These are phyloP conservation scores for Eutrema yunnanense DNA, from an alignment of 345 rosid genomes.

Conservation along the genomic window DNA sequence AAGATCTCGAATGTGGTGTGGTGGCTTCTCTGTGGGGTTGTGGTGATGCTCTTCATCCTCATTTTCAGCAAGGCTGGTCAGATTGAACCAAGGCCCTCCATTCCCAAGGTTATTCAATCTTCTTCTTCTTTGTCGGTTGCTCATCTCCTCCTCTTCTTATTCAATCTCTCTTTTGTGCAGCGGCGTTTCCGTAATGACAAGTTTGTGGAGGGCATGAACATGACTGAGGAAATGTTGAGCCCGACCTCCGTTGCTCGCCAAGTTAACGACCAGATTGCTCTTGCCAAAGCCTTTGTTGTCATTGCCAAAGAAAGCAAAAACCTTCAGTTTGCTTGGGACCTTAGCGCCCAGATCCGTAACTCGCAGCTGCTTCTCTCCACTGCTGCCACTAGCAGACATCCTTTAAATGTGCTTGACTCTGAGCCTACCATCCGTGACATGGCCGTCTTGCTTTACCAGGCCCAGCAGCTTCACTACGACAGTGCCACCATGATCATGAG, in stretches of 20 bases:
- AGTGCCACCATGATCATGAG: conserved; percentile 95
- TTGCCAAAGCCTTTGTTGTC: conserved; percentile 85
- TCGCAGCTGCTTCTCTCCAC: conserved; percentile 71
- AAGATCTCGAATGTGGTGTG: conserved; percentile 60
- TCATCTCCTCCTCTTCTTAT: not conserved
- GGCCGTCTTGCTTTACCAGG: conserved; percentile 84
- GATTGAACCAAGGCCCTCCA: conserved; percentile 52
- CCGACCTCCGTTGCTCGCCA: conserved; percentile 76
- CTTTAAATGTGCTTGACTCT: conserved; percentile 62
- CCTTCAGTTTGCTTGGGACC: conserved; percentile 93
- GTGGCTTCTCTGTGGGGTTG: conserved; percentile 54
- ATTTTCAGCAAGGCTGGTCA: conserved; percentile 48
- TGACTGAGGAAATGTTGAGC: conserved; percentile 81
- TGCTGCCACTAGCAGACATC: conserved; percentile 68
- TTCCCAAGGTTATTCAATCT: conserved; percentile 30
- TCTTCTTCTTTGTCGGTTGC: not conserved
- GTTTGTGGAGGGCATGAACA: conserved; percentile 55
- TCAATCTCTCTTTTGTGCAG: conserved; percentile 24
- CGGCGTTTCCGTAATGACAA: conserved; percentile 47
- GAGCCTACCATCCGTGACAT: conserved; percentile 72
- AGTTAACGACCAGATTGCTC: conserved; percentile 79
- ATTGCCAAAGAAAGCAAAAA: conserved; percentile 93
- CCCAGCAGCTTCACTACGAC: conserved; percentile 85
- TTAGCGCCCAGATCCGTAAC: conserved; percentile 90
- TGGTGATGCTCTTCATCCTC: conserved; percentile 53